Conservation (phyloP, 768 basidiomycete species). For the Pleurotus giganteus region DNA sequence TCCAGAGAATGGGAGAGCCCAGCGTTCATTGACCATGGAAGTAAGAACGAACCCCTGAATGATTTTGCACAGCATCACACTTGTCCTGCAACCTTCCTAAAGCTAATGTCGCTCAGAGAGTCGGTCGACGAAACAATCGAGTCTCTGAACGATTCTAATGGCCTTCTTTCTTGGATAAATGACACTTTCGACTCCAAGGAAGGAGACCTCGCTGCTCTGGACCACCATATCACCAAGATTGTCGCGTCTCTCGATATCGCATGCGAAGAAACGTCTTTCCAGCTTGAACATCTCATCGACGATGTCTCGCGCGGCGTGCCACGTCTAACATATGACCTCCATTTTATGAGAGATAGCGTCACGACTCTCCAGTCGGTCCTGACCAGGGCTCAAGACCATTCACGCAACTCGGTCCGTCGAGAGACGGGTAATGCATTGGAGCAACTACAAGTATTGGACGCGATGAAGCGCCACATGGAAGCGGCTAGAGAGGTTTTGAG, state of each 20-base stretch:
- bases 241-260: constrained; percentile 82
- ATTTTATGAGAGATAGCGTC: constrained; percentile 95
- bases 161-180: constrained; percentile 73
- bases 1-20: constrained; percentile 32
- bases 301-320: constrained; percentile 92
- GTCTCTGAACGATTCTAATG: constrained; percentile 58
- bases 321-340: constrained; percentile 90
- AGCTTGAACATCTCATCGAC: constrained; percentile 86
- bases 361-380: constrained; percentile 70
- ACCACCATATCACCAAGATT: constrained; percentile 72
- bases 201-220: constrained; percentile 56
- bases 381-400: constrained; percentile 55
- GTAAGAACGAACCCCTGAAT: constrained; percentile 9
- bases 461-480: constrained; percentile 84
- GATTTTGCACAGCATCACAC: background rate
- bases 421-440: constrained; percentile 70
- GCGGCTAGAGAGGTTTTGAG: constrained; percentile 83
- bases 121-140: constrained; percentile 45
- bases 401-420: constrained; percentile 47
- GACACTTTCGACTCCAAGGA: constrained; percentile 42
- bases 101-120: background rate
- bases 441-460: constrained; percentile 77
- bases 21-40: constrained; percentile 16
- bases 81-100: background rate
- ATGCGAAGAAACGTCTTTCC: constrained; percentile 82